Base-by-base conservation (phyloP, 2,329 filamentous ascomycete species). In the Neofusicoccum laricinum region DNA sequence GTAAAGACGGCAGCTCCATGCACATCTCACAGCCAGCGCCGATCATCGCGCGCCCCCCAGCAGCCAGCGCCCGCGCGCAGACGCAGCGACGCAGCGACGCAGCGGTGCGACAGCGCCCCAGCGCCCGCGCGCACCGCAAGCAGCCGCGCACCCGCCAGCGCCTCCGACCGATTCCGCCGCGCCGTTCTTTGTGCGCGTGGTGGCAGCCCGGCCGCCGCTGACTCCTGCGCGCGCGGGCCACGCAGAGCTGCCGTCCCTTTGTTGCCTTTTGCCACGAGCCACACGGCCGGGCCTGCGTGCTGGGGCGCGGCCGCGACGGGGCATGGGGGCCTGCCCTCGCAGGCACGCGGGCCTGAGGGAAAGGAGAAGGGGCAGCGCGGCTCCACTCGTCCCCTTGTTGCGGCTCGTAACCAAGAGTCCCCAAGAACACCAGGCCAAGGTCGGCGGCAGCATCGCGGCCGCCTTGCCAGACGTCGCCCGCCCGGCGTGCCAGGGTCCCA, bases 181-280 rank as follows among this genome's bases (percentile, higher is more conserved):
- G 11, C n/a, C 4, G 45, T 14, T 57, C 53, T 59, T 59, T 59
- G 55, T 59, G 25, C 25, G 14, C 12, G 36, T 59, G 55, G 46
- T 59, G 53, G 43, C 43, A 57, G 53, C 38, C 21, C 53, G 38
- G 53, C 53, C 53, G 53, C 38, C 53, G 53, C 53, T 57, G 53
- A 57, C 53, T 57, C 53, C 53, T 57, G 40, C 40, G 40, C 40
- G 40, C 40, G 25, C 41, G 55, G 36, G 51, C 49, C 49, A 53
- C 49, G 8, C 45, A 21, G 3, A 11, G 45, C 45, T 48, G 45
- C 45, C 45, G 45, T 17, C 21, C 21, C 53, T 57, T 57, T 57
- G 53, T 43, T 45, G 53, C 55, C 55, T 59, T 34, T 59, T 59
- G 55, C 55, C 55, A 59, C 55, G 55, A 45, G 53, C 38, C 51